Percentiles rank a stretch among this genome's conserved stretches.
Conservation (phyloP, 2,329 filamentous ascomycete genomes). For the Aspergillus bombycis region DNA sequence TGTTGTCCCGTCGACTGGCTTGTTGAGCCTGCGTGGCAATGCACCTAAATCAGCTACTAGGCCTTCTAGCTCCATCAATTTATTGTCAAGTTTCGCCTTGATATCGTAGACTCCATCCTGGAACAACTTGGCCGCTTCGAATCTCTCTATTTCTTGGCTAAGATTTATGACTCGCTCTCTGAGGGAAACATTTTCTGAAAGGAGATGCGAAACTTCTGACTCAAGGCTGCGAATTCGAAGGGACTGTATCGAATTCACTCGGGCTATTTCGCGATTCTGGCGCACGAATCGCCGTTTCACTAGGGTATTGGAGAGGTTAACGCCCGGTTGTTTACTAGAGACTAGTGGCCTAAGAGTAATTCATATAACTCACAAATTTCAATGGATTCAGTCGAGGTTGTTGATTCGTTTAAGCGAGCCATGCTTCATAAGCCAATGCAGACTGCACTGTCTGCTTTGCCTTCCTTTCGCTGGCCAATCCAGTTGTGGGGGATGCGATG, state of each 20-base stretch:
- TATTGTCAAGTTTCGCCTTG: slow-evolving; percentile 58
- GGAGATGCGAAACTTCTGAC: slow-evolving; percentile 62
- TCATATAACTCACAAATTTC: slow-evolving; percentile 47
- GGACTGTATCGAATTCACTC: slow-evolving; percentile 66
- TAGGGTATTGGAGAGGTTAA: slow-evolving; percentile 28
- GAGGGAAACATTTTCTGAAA: slow-evolving; percentile 63
- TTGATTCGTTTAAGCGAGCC: slow-evolving; percentile 54
- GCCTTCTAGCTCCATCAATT: slow-evolving; percentile 58
- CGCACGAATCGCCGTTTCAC: slow-evolving; percentile 67
- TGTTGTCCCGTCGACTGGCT: slow-evolving; percentile 19
- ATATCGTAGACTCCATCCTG: slow-evolving; percentile 54
- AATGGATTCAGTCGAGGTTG: slow-evolving; percentile 49
- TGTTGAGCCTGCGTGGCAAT: slow-evolving; percentile 38
- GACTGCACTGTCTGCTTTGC: not conserved
- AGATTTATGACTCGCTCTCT: slow-evolving; percentile 62
- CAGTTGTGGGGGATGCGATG: not conserved
- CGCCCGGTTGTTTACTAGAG: not conserved
- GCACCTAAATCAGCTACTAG: slow-evolving; percentile 59
- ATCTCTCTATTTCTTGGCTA: slow-evolving; percentile 57
- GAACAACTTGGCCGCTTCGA: slow-evolving; percentile 48
- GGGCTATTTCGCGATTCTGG: slow-evolving; percentile 68
- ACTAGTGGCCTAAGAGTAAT: not conserved
- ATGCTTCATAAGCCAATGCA: slow-evolving; percentile 33
- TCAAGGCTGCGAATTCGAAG: slow-evolving; percentile 66
- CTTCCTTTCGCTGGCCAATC: not conserved